Conservation (phyloP, 1,284 basidiomycete genomes). For the Earliella scabrosa region DNA sequence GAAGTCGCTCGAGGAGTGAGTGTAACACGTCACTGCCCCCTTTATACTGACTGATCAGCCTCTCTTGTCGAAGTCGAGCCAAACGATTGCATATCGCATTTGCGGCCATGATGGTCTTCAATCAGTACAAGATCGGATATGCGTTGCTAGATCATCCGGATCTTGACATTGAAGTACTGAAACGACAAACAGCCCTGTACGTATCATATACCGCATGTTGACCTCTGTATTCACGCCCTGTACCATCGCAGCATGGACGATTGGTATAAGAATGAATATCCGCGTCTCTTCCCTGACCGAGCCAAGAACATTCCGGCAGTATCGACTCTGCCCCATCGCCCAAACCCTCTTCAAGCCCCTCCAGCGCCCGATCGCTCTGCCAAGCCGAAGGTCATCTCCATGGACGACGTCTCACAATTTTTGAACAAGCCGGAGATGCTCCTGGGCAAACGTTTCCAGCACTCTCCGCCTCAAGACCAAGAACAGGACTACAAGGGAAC, state of each 20-base stretch:
- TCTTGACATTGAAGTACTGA: background rate
- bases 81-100: constrained; percentile 1
- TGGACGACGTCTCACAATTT: background rate
- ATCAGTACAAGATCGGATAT: constrained; percentile 4
- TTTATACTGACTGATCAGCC: background rate
- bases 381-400: background rate
- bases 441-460: constrained; percentile 6
- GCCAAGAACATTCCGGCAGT: background rate
- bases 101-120: constrained; percentile 4
- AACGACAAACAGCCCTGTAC: background rate
- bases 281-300: background rate
- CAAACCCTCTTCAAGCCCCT: background rate
- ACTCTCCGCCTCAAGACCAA: background rate
- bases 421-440: constrained; percentile 2
- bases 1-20: constrained; percentile 10
- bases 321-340: background rate
- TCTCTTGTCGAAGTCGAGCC: constrained; percentile 5
- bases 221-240: background rate
- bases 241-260: background rate
- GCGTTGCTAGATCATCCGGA: constrained; percentile 4
- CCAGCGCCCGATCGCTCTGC: background rate
- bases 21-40: background rate
- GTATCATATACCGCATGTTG: background rate
- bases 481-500: constrained; percentile 4
- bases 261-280: background rate